Evolutionary conservation across 106 monocot species (phyloP).

Genomic region (Dendrobium officinale): DNA sequence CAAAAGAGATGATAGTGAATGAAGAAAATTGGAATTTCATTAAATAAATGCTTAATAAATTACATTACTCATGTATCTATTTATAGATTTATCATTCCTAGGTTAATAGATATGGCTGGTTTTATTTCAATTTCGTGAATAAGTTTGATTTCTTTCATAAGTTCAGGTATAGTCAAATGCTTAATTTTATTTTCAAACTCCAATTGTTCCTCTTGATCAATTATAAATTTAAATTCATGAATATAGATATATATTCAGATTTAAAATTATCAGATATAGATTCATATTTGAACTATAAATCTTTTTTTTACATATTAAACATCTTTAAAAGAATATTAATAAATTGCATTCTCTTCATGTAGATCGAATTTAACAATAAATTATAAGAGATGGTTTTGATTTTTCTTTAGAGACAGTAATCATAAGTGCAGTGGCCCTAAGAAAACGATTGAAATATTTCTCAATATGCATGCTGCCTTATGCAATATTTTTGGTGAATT

Average conservation of each 20-base stretch:
- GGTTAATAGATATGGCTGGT: neutral
- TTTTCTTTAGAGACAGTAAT: neutral
- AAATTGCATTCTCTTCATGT: neutral
- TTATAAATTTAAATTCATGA: neutral
- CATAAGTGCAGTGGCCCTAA: neutral
- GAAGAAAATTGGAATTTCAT: neutral
- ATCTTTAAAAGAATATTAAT: neutral
- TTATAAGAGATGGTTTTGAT: too few relatives aligned
- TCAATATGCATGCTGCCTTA: neutral
- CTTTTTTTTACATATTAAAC: neutral
- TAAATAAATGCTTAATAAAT: neutral
- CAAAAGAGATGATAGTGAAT: neutral
- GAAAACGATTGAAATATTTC: neutral
- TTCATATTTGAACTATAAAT: neutral
- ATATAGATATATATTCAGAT: neutral
- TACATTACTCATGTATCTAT: neutral
- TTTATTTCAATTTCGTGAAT: neutral
- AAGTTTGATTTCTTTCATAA: neutral
- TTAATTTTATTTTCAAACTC: neutral
- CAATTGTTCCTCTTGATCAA: neutral
- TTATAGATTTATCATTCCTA: neutral
- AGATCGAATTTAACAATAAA: neutral
- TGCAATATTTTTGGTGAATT: neutral
- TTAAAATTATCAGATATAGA: neutral
- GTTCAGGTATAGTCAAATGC: neutral